Evolutionary conservation across 768 basidiomycete species (phyloP).

Genomic region (Panaeolus papilionaceus): DNA sequence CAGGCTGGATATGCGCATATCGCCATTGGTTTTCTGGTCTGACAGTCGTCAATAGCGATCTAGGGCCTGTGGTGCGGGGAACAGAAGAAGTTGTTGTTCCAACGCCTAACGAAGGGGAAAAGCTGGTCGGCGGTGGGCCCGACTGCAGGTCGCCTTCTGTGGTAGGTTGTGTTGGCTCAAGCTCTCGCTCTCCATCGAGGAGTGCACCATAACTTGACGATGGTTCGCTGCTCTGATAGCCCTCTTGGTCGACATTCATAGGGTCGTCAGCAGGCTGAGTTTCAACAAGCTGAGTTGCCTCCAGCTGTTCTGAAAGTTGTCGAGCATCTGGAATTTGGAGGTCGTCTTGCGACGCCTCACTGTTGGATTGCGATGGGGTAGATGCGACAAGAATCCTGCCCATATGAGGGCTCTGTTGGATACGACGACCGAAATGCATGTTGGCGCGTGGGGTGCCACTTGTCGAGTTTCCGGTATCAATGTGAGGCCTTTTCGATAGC

Average conservation of each 20-base stretch:
- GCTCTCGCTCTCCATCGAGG: conserved; percentile 36
- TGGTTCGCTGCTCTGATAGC: conserved; percentile 42
- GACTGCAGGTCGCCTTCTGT: conserved; percentile 35
- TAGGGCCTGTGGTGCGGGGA: conserved; percentile 22
- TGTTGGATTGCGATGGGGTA: conserved; percentile 56
- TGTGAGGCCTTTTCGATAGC: conserved; percentile 40
- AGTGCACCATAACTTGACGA: conserved; percentile 48
- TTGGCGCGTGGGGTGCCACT: conserved; percentile 21
- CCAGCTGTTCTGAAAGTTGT: conserved; percentile 29
- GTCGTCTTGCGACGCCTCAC: conserved; percentile 34
- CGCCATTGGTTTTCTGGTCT: conserved; percentile 34
- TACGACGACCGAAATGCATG: conserved; percentile 22
- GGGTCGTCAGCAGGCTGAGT: conserved; percentile 16
- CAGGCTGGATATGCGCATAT: conserved; percentile 29
- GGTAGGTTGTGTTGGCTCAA: conserved; percentile 41
- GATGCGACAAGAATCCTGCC: conserved; percentile 51
- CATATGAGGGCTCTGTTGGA: conserved; percentile 24
- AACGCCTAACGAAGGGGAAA: background rate
- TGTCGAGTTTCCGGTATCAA: conserved; percentile 29
- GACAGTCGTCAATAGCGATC: conserved; percentile 34
- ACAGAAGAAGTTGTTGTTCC: conserved; percentile 21
- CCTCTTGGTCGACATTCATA: conserved; percentile 24
- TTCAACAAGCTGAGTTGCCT: conserved; percentile 31
- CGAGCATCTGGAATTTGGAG: conserved; percentile 25
- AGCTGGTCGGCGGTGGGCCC: background rate